A percentile compares a stretch with the other conserved stretches of the same genome.
These are phyloP conservation scores for Aspergillus panamensis DNA, from an alignment of 495 filamentous ascomycete species.

Conservation along the genomic window DNA sequence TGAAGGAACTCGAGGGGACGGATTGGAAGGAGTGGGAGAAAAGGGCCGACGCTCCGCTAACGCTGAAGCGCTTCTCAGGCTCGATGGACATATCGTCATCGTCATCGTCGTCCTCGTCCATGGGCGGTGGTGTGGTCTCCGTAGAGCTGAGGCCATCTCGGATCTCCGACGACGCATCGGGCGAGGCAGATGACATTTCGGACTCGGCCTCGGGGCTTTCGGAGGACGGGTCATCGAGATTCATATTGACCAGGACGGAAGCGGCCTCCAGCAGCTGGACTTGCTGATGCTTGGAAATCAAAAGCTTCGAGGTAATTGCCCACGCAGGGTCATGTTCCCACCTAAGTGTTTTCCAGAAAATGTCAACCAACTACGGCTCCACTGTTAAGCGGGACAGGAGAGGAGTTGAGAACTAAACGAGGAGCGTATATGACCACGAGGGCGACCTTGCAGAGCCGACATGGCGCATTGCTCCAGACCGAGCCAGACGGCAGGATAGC, in stretches of 20 bases:
- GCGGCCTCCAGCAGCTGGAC: conserved; percentile 96
- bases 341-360: conserved; percentile 56
- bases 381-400: conserved; percentile 13
- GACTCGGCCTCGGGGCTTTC: conserved; percentile 64
- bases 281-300: conserved; percentile 99
- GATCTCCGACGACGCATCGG: conserved; percentile 71
- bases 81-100: conserved; percentile 43
- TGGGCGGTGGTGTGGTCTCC: conserved; percentile 54
- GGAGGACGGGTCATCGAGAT: conserved; percentile 56
- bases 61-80: conserved; percentile 47
- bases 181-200: conserved; percentile 78
- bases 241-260: conserved; percentile 92
- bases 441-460: conserved; percentile 48
- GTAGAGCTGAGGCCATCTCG: conserved; percentile 62
- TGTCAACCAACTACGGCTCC: conserved; percentile 33
- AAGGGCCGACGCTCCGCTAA: conserved; percentile 56
- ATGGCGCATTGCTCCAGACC: conserved; percentile 40
- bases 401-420: conserved; percentile 13
- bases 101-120: conserved; percentile 44
- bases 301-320: conserved; percentile 93
- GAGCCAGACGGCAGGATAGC: conserved; percentile 43
- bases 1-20: conserved; percentile 55
- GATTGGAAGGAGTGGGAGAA: conserved; percentile 88
- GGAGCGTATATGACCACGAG: conserved; percentile 39
- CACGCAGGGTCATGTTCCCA: conserved; percentile 99